A percentile compares a stretch with the other conserved stretches of the same genome.
Conservation (phyloP, 2,329 filamentous ascomycete species). For the Colletotrichum spaethianum region DNA sequence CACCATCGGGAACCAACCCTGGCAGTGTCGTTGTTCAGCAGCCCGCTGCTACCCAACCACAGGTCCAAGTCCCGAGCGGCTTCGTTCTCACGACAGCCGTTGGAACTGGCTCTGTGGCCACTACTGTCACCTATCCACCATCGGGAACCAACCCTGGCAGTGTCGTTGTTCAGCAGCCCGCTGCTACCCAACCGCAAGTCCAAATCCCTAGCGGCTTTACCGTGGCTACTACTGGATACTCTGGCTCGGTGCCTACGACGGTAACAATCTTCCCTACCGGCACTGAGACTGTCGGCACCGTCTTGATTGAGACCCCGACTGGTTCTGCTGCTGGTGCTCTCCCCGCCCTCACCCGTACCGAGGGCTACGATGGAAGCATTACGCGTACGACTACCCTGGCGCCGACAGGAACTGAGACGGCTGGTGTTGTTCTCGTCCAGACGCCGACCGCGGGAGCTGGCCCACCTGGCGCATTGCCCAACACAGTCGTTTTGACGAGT, state of each 20-base stretch:
- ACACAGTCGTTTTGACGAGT: constrained; percentile 23
- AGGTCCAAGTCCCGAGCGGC: neutral
- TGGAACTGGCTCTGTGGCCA: neutral
- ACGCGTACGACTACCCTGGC: neutral
- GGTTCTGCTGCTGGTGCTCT: neutral
- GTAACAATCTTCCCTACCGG: neutral
- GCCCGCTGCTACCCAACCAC: neutral
- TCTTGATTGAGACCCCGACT: constrained; percentile 26
- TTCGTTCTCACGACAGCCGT: neutral
- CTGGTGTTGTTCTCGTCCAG: neutral
- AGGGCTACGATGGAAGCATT: neutral
- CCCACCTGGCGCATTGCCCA: neutral
- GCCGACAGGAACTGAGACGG: neutral
- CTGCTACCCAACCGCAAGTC: neutral
- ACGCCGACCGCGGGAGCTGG: constrained; percentile 8
- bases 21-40: constrained; percentile 6
- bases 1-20: constrained; percentile 10
- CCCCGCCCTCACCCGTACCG: neutral
- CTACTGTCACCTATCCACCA: neutral
- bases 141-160: constrained; percentile 12
- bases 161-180: constrained; percentile 3
- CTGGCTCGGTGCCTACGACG: neutral
- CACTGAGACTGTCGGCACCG: neutral
- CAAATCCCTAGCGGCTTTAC: neutral
- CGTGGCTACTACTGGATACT: neutral